Percentiles rank a stretch among this genome's conserved stretches.
phyloP scores from a whole-genome alignment of 192 early-diverging fungal genomes.

The Diversispora epigaea region DNA sequence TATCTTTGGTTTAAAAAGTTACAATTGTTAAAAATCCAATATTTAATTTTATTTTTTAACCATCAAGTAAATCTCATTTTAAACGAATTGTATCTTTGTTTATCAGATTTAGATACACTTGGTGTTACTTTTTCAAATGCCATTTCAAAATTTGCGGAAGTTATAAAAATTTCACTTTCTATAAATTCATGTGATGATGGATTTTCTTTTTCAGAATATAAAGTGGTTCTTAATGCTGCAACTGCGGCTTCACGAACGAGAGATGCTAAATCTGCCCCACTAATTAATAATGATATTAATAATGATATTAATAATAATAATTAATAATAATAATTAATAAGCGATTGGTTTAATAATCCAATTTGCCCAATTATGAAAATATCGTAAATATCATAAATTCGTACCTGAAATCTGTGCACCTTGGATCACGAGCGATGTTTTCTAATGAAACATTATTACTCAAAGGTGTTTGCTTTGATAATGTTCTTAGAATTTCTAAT shows the following conservation, averaged over 20 bases:
- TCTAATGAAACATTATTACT: constrained; percentile 55
- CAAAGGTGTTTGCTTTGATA: constrained; percentile 79
- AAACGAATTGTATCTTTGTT: constrained; percentile 46
- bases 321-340: background rate
- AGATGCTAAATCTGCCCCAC: constrained; percentile 77
- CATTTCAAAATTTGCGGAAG: constrained; percentile 66
- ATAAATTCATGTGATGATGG: constrained; percentile 12
- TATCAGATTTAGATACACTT: constrained; percentile 69
- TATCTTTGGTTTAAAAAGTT: no score
- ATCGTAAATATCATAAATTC: background rate
- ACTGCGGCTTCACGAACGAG: constrained; percentile 81
- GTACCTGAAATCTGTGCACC: constrained; percentile 65
- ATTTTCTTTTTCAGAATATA: constrained; percentile 50
- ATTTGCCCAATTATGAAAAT: background rate
- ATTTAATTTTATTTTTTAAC: no score
- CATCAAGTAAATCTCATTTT: constrained; percentile 38
- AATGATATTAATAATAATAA: background rate
- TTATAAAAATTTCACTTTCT: constrained; percentile 54
- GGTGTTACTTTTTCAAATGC: constrained; percentile 80
- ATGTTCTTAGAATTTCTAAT: constrained; percentile 78
- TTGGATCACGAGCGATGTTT: constrained; percentile 58
- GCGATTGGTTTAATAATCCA: background rate
- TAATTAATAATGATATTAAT: constrained; percentile 27
- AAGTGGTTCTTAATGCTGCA: constrained; percentile 65
- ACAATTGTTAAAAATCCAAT: no score